A percentile compares a stretch with the other conserved stretches of the same genome.
Conservation (phyloP, 345 rosid genomes). For the Gossypium ekmanianum region DNA sequence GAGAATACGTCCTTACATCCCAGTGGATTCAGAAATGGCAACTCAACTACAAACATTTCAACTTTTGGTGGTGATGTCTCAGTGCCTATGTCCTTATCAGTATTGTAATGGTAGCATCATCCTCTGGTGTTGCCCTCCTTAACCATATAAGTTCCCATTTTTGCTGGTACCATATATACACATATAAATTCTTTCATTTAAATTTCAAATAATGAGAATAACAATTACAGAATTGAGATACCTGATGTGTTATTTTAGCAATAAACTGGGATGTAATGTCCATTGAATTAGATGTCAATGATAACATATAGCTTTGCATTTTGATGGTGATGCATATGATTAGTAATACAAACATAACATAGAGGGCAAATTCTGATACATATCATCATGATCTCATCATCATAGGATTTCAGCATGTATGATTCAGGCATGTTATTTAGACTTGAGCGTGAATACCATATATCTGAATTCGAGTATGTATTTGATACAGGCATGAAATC, state of each 20-base stretch:
- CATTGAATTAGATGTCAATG: too few relatives aligned
- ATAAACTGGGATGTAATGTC: too few relatives aligned
- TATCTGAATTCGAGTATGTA: too few relatives aligned
- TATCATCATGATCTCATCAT: too few relatives aligned
- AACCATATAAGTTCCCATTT: conserved; percentile 20
- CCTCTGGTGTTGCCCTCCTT: conserved; percentile 14
- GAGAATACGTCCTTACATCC: conserved; percentile 52
- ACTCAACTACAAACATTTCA: conserved; percentile 39
- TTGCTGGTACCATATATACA: conserved; percentile 21
- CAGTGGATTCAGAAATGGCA: conserved; percentile 62
- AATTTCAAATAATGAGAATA: conserved; percentile 26
- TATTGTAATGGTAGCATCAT: conserved; percentile 40
- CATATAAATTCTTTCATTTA: conserved; percentile 52
- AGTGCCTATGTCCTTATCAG: conserved; percentile 60
- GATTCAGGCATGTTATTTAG: too few relatives aligned
- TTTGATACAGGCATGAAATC: too few relatives aligned
- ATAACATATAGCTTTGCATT: too few relatives aligned
- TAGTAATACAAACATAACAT: too few relatives aligned
- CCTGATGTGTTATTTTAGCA: conserved; percentile 15
- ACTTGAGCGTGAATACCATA: too few relatives aligned
- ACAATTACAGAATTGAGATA: conserved; percentile 23
- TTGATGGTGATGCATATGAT: too few relatives aligned
- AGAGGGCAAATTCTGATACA: too few relatives aligned
- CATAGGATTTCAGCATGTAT: too few relatives aligned
- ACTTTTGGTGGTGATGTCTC: conserved; percentile 66